Evolutionary conservation across 306 rosid species (phyloP).

Genomic region (Cucurbita argyrosperma): DNA sequence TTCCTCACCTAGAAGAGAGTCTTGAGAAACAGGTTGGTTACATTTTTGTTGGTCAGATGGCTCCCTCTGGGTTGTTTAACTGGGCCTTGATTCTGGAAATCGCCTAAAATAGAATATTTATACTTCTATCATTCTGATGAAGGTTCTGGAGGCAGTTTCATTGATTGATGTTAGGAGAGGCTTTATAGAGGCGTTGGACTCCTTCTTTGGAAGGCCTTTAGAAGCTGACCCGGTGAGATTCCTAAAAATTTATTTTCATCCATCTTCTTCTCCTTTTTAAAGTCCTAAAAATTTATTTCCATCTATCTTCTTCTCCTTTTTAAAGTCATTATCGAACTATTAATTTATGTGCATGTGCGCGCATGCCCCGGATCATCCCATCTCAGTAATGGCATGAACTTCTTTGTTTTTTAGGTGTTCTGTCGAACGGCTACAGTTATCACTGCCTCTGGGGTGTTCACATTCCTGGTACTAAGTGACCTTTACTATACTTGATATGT

Average conservation of each 20-base stretch:
- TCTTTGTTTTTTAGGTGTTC: slow-evolving; percentile 43
- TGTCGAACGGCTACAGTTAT: slow-evolving; percentile 80
- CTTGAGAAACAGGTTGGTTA: slow-evolving; percentile 76
- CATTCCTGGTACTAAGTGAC: slow-evolving; percentile 57
- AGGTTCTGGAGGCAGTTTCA: slow-evolving; percentile 77
- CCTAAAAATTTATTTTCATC: not conserved
- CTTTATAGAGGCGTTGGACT: slow-evolving; percentile 71
- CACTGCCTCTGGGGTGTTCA: slow-evolving; percentile 46
- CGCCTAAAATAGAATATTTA: not conserved
- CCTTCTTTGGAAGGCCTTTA: slow-evolving; percentile 62
- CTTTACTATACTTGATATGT: not conserved
- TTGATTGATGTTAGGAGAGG: slow-evolving; percentile 59
- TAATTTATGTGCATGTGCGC: not conserved
- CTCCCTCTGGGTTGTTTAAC: not conserved
- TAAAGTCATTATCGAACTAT: slow-evolving; percentile 6
- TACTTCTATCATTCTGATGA: slow-evolving; percentile 5
- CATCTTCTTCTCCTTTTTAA: not conserved
- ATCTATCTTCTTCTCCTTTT: not conserved
- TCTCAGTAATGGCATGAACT: slow-evolving; percentile 1
- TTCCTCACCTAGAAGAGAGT: slow-evolving; percentile 76
- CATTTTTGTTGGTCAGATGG: not conserved
- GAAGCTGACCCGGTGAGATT: slow-evolving; percentile 83
- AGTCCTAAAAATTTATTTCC: not conserved
- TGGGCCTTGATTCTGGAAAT: not conserved
- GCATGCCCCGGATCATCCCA: not conserved